Base-by-base conservation (phyloP, 1,284 basidiomycete genomes). In the Fistulinella cinereoalba region DNA sequence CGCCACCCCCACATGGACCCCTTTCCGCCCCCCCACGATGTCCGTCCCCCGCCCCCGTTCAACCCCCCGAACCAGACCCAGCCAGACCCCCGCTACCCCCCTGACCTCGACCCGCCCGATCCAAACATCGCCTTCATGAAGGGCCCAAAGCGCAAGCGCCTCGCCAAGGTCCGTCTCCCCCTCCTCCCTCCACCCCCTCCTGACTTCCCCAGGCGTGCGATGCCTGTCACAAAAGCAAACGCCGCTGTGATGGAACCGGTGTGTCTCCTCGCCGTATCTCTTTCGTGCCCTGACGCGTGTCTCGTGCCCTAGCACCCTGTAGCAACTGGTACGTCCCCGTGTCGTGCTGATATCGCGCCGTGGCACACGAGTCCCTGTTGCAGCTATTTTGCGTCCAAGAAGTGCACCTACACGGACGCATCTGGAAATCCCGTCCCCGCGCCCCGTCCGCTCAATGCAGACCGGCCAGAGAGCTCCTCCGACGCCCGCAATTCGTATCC, bases 171-270 rank as follows among this genome's bases (percentile, higher is more conserved):
- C 43, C 37, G 58, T 54, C 22, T 15, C 29, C 39, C 32, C 33
- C 44, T 44, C 43, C 42, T 41, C 43, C 37, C 31, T 22, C 32
- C 23, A 15, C 44, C 1, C 22, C 6, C 36, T 37, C 46, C 41
- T 51, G 44, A 23, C 40, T 41, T 49, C 47, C 47, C 42, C 58
- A 88, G 85, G 86, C 86, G 37, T 90, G 87, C 65, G 84, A 88
- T 66, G 81, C 85, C 44, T 90, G 87, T 63, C 88, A 90, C 63
- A 88, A 85, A 65, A 83, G 80, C 67, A 90, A 90, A 61, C 77
- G 87, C 23, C 79, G 88, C 41, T 90, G 88, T 67, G 87, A 90
- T 64, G 87, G 87, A 31, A 87, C 83, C 48, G 81, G 85, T 85
- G 47, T 51, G 81, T 74, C 49, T 32, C 44, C 18, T 51, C 40